Base-by-base conservation (phyloP, 129 eudicot genomes). In the Saussurea involucrata region DNA sequence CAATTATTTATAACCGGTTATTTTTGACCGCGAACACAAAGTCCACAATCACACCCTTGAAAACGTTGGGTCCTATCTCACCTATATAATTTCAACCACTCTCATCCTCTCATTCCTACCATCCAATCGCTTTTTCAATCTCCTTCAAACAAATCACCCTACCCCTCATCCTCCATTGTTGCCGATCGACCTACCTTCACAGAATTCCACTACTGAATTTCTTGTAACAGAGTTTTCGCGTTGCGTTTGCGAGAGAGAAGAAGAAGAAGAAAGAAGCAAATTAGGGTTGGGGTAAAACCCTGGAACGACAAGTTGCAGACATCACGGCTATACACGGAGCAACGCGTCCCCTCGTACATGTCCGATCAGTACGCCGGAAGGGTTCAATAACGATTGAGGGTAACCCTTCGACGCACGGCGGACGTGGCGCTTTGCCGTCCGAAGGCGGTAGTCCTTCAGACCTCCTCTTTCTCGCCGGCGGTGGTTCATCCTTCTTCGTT, bases 351-450 rank as follows among this genome's bases (percentile, higher is more conserved):
- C 76, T 80, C 29, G 83, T 57, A 5, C 92, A 90, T 88, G 96
- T 83, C 87, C 94, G 85, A n/a, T 40, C 88, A 66, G 83, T 86
- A 72, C 92, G 92, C 20, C 82, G 86, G 53, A 85, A 82, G 85
- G 92, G 85, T 73, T 75, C 85, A 69, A 61, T 86, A 75, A 75
- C 73, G 6, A 72, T 73, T 24, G 86, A 81, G 72, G 74, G 75
- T 77, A 89, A 89, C 82, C 97, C 95, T 55, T 92, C 91, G 42
- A 91, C 97, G 63, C 97, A 92, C 97, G 97, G 97, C 63, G 97
- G 97, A 57, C 83, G 97, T 75, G 97, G 97, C 22, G 97, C 96
- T 65, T 83, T 86, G 64, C 97, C 97, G 27, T 89, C 97, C 33
- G 92, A 84, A 71, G 97, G 97, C 85, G 97, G 97, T 66, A 79